Evolutionary conservation across 1,139 yeast genomes (phyloP), one percentile per base, ranked within the genome.

Genomic region (Suhomyces ambrosiae): DNA sequence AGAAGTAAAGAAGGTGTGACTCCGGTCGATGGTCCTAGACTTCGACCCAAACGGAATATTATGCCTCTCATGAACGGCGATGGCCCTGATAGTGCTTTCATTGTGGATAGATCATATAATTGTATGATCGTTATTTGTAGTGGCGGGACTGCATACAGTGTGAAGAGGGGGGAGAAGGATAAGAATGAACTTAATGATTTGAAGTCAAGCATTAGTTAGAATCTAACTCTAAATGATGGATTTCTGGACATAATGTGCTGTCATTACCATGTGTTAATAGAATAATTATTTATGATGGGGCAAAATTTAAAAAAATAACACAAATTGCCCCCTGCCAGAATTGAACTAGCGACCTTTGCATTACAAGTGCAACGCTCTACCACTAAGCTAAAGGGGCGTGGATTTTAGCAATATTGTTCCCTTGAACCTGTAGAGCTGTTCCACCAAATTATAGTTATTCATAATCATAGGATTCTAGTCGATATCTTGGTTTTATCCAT

Each of bases 341-440:
- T 83, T 82, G 89, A 83, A 83, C 89, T 84, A 81, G 86, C 85
- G 90, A 83, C 86, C 90, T 82, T 82, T 82, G 89, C 90, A 83
- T 83, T 82, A 82, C 89, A 83, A 82, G 89, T 83, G 89, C 88
- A 82, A 82, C 89, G 90, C 90, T 83, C 87, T 83, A 83, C 90
- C 90, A 82, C 90, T 83, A 82, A 83, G 89, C 90, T 83, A 83
- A 82, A 74, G 76, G 73, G 87, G 87, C 87, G n/a, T 9, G 19
- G 21, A 19, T 16, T 28, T 25, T 13, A 7, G n/a, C 19, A 10
- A 18, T 11, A 10, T 13, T 13, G 22, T 10, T 16, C n/a, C n/a
- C n/a, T n/a, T n/a, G n/a, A n/a, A n/a, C n/a, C n/a, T n/a, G n/a
- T n/a, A n/a, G n/a, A n/a, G n/a, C n/a, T n/a, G n/a, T n/a, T n/a